phyloP scores from a whole-genome alignment of 345 rosid genomes.

The Turnera subulata region DNA sequence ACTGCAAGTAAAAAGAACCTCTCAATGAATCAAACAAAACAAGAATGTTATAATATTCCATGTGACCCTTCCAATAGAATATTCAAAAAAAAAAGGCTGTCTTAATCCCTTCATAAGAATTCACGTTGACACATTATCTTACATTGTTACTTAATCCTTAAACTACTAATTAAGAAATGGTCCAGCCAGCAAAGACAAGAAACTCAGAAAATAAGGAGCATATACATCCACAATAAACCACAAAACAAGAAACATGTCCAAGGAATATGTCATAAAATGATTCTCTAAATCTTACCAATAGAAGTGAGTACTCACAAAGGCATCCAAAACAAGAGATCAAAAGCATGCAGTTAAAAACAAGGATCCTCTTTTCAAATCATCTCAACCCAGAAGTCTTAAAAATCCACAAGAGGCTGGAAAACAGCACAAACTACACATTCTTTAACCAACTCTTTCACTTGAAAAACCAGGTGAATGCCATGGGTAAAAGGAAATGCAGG shows the following conservation, averaged over 20 bases:
- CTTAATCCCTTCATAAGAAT: constrained; percentile 37
- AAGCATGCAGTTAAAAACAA: constrained; percentile 6
- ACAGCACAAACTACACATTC: background rate
- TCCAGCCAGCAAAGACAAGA: constrained; percentile 21
- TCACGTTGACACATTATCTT: constrained; percentile 28
- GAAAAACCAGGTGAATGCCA: background rate
- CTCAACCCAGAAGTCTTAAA: constrained; percentile 3
- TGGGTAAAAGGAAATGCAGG: constrained; percentile 5
- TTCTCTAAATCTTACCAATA: constrained; percentile 23
- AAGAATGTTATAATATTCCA: constrained; percentile 42
- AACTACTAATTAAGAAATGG: constrained; percentile 8
- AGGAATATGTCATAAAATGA: constrained; percentile 10
- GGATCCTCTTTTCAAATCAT: background rate
- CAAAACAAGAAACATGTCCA: constrained; percentile 34
- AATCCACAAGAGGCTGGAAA: constrained; percentile 3
- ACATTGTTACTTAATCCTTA: constrained; percentile 13
- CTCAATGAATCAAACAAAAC: constrained; percentile 29
- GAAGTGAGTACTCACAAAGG: constrained; percentile 11
- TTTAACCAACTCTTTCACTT: background rate
- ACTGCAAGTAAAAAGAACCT: constrained; percentile 35
- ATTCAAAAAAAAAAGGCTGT: constrained; percentile 43
- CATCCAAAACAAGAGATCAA: constrained; percentile 11
- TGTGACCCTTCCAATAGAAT: constrained; percentile 66
- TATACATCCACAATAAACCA: constrained; percentile 17
- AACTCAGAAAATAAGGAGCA: constrained; percentile 24